Evolutionary conservation across 257 asterid species (phyloP), one percentile per base, ranked within the genome.

Genomic region (Jasminum sambac): DNA sequence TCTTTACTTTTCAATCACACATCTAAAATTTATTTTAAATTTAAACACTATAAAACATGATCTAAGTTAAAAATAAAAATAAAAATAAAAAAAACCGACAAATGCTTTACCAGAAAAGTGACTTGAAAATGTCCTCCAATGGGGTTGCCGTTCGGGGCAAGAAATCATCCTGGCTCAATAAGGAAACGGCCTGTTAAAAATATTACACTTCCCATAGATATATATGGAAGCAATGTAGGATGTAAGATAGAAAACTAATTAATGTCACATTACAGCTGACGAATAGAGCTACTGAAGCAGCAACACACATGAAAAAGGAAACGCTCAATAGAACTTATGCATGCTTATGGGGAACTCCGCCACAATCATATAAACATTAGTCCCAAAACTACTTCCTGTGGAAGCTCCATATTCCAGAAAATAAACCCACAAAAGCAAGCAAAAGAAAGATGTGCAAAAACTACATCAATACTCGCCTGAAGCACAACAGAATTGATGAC

Each of bases 91-190:
- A 7, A n/a, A 24, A 64, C 24, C 30, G 57, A 61, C 25, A 37
- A 40, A 43, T 69, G 64, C 46, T 76, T 75, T 82, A 91, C 97
- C 96, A 91, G 84, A 91, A 83, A 36, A 91, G 80, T 36, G 97
- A 91, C 81, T 91, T 89, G 87, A 91, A 91, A 71, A 91, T 85
- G 81, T 91, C 97, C 81, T 91, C 97, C 90, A 89, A 78, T n/a
- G 97, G 96, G 24, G 96, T 89, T 71, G 95, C 95, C 17, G 96
- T 91, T 59, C 96, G 88, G 55, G 96, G 96, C 84, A 91, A 87
- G 85, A 91, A 91, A 81, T 91, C 96, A 25, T 89, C 97, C 96
- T 91, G 84, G 68, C 73, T 73, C 80, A 79, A 36, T 44, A 82
- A 71, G 58, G 11, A 70, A 43, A 58, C 17, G 41, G 62, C 40